Conservation (phyloP, 2,329 filamentous ascomycete species). For the Fragosphaeria purpurea region DNA sequence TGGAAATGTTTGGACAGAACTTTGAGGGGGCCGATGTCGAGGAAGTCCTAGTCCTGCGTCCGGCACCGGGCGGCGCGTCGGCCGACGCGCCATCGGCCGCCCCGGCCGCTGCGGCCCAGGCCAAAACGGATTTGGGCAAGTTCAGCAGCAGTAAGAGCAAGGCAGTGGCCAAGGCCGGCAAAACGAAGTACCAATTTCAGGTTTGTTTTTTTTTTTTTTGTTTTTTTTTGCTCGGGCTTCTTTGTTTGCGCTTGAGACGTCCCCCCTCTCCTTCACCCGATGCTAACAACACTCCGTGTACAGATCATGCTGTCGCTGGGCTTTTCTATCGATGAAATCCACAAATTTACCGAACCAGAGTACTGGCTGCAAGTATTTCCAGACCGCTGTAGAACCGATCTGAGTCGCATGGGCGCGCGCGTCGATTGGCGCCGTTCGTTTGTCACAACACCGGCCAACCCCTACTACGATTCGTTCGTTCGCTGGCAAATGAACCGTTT, state of each 20-base stretch:
- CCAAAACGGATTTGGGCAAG: constrained; percentile 84
- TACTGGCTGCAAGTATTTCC: constrained; percentile 93
- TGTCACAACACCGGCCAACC: constrained; percentile 92
- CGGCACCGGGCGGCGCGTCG: constrained; percentile 51
- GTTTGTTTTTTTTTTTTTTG: neutral
- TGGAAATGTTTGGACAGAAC: constrained; percentile 76
- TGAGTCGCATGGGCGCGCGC: constrained; percentile 73
- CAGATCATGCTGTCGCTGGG: constrained; percentile 80
- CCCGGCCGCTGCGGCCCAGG: constrained; percentile 34
- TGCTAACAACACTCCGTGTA: neutral
- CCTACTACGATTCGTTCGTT: constrained; percentile 92
- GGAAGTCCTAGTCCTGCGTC: constrained; percentile 38
- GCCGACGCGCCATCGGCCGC: constrained; percentile 71
- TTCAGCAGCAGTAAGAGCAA: constrained; percentile 92
- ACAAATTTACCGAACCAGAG: constrained; percentile 68
- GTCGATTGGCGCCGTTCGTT: constrained; percentile 92
- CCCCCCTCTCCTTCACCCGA: too few relatives aligned
- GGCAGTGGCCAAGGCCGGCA: constrained; percentile 77
- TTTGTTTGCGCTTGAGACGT: neutral
- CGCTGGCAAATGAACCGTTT: constrained; percentile 95
- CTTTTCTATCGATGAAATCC: constrained; percentile 78
- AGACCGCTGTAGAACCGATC: constrained; percentile 62
- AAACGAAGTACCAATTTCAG: constrained; percentile 87
- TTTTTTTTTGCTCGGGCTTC: neutral
- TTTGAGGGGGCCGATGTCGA: constrained; percentile 54